A percentile compares a stretch with the other conserved stretches of the same genome.
phyloP scores from a whole-genome alignment of 108 stramenopile species.

The Cyclotella baltica region DNA sequence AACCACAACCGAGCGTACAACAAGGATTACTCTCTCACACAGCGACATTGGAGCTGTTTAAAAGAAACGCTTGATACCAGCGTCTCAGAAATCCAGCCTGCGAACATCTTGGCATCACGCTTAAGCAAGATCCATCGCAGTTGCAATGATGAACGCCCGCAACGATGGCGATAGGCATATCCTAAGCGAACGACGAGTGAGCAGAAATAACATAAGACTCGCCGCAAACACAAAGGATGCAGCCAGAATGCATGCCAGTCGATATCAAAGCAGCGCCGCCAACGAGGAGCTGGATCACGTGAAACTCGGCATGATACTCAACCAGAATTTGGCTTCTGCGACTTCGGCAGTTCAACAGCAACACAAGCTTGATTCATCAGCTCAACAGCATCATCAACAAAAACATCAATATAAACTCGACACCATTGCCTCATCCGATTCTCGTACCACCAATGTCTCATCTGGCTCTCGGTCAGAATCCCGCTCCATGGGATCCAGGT shows the following conservation, averaged over 20 bases:
- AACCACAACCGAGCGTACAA: too few species aligned
- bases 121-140: too few species aligned
- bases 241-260: background rate
- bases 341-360: background rate
- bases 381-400: background rate
- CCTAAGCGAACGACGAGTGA: background rate
- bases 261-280: background rate
- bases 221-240: background rate
- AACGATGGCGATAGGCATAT: background rate
- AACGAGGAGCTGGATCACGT: background rate
- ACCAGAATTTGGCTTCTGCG: too few species aligned
- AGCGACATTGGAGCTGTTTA: too few species aligned
- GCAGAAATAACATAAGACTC: background rate
- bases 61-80: too few species aligned
- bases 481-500: background rate
- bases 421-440: conserved; percentile 2
- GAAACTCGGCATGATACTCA: too few species aligned
- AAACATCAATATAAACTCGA: background rate
- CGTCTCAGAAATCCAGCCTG: too few species aligned
- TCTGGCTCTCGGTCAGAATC: too few species aligned
- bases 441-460: too few species aligned
- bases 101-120: background rate
- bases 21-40: too few species aligned
- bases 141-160: background rate
- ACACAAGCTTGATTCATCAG: too few species aligned